Evolutionary conservation across 192 early-diverging fungal genomes (phyloP).

Genomic region (Coemansia sp.): DNA sequence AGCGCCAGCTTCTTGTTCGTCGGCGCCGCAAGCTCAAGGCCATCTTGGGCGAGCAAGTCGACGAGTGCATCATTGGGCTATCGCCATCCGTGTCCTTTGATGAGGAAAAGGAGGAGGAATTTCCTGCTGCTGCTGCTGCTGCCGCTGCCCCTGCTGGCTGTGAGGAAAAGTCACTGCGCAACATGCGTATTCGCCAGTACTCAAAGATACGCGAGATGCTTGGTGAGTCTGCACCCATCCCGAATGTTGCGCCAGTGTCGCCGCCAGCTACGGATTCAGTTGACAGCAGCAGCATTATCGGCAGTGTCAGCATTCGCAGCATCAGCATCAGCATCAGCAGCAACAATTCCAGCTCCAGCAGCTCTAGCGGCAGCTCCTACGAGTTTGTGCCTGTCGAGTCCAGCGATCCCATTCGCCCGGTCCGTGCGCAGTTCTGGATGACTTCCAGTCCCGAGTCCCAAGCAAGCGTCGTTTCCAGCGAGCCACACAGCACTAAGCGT

Average conservation of each 20-base stretch:
- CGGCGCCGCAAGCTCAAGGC: slow-evolving; percentile 63
- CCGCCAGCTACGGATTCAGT: background rate
- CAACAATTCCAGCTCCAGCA: background rate
- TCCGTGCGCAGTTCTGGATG: slow-evolving; percentile 50
- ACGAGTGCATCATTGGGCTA: slow-evolving; percentile 45
- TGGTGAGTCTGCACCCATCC: slow-evolving; percentile 28
- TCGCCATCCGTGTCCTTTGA: slow-evolving; percentile 7
- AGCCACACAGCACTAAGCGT: slow-evolving; percentile 17
- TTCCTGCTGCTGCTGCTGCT: background rate
- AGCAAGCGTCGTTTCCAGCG: slow-evolving; percentile 19
- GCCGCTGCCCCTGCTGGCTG: background rate
- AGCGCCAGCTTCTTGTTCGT: slow-evolving; percentile 61
- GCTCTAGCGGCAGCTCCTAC: slow-evolving; percentile 20
- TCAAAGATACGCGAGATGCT: slow-evolving; percentile 39
- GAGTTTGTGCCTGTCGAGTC: slow-evolving; percentile 26
- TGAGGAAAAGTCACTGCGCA: slow-evolving; percentile 6
- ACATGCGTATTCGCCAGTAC: slow-evolving; percentile 28
- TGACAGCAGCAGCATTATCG: background rate
- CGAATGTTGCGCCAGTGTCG: slow-evolving; percentile 5
- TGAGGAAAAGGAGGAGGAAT: background rate
- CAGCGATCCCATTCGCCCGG: background rate
- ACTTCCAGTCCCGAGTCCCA: slow-evolving; percentile 44
- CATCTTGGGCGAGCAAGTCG: slow-evolving; percentile 62
- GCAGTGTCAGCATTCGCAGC: background rate
- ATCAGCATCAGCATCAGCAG: background rate